A percentile compares a stretch with the other conserved stretches of the same genome.
Conservation (phyloP, 2,329 filamentous ascomycete species). For the Aspergillus sp. region DNA sequence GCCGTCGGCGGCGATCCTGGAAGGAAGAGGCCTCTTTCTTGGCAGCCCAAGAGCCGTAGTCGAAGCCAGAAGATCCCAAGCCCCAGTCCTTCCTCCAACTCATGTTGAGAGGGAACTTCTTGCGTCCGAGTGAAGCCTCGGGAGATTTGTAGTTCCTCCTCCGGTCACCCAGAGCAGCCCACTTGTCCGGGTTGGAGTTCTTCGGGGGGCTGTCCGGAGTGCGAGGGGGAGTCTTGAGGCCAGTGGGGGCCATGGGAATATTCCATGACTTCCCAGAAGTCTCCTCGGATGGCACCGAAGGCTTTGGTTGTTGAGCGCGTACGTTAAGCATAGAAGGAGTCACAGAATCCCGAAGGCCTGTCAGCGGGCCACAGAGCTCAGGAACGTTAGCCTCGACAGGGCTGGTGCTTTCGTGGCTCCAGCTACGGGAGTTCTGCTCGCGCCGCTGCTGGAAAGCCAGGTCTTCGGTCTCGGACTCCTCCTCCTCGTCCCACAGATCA, state of each 20-base stretch:
- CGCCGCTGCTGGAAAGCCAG: slow-evolving; percentile 60
- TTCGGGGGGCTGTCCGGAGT: slow-evolving; percentile 64
- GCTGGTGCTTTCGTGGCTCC: slow-evolving; percentile 73
- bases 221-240: slow-evolving; percentile 37
- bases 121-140: slow-evolving; percentile 54
- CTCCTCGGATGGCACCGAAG: slow-evolving; percentile 18
- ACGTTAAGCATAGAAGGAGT: slow-evolving; percentile 56
- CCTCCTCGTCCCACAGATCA: slow-evolving; percentile 96
- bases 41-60: slow-evolving; percentile 35
- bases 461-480: slow-evolving; percentile 63
- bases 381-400: slow-evolving; percentile 23
- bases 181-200: slow-evolving; percentile 69
- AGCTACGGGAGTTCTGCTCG: slow-evolving; percentile 70
- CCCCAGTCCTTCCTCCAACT: slow-evolving; percentile 48
- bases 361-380: slow-evolving; percentile 51
- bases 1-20: slow-evolving; percentile 39
- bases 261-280: slow-evolving; percentile 53
- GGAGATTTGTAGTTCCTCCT: slow-evolving; percentile 67
- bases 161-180: slow-evolving; percentile 83
- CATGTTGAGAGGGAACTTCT: slow-evolving; percentile 46
- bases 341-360: slow-evolving; percentile 57
- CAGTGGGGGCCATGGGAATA: slow-evolving; percentile 62
- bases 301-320: slow-evolving; percentile 35
- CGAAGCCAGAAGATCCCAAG: slow-evolving; percentile 40
- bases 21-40: slow-evolving; percentile 34